Conservation (phyloP, 495 filamentous ascomycete species). For the Penicillium alfredii region DNA sequence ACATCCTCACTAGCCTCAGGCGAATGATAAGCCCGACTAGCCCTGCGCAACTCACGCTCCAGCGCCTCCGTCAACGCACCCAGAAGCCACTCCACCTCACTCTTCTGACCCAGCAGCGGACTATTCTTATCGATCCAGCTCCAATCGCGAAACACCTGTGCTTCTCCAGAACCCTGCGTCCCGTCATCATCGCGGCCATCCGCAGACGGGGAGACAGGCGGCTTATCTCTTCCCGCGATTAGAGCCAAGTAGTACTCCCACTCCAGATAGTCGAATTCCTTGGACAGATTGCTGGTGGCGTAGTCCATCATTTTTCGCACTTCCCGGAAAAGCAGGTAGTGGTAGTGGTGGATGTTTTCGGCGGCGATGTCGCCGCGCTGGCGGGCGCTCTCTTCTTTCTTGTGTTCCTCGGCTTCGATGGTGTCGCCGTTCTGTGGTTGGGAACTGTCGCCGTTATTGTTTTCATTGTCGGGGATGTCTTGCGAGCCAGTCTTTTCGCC, state of each 20-base stretch:
- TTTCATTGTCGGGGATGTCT: constrained; percentile 5
- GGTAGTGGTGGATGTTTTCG: constrained; percentile 53
- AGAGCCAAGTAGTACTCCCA: constrained; percentile 78
- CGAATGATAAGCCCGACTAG: constrained; percentile 18
- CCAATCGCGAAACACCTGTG: constrained; percentile 40
- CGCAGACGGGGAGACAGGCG: constrained; percentile 21
- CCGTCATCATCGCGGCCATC: constrained; percentile 2
- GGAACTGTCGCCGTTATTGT: neutral
- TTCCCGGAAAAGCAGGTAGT: constrained; percentile 61
- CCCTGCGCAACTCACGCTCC: constrained; percentile 44
- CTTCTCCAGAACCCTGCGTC: constrained; percentile 12
- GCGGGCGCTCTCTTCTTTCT: constrained; percentile 32
- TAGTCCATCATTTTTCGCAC: constrained; percentile 61
- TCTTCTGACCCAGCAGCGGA: constrained; percentile 66
- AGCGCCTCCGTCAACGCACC: constrained; percentile 54
- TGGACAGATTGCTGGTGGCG: constrained; percentile 50
- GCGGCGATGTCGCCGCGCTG: constrained; percentile 38
- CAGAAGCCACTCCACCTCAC: constrained; percentile 78
- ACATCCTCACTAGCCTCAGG: constrained; percentile 1
- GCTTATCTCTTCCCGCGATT: constrained; percentile 60
- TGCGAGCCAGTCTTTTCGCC: constrained; percentile 11
- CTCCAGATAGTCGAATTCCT: constrained; percentile 70
- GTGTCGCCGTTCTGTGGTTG: neutral
- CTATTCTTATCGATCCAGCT: constrained; percentile 70
- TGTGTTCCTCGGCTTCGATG: constrained; percentile 32